Conservation (phyloP, 2,329 filamentous ascomycete species). For the Arthrobotrys sinensis region DNA sequence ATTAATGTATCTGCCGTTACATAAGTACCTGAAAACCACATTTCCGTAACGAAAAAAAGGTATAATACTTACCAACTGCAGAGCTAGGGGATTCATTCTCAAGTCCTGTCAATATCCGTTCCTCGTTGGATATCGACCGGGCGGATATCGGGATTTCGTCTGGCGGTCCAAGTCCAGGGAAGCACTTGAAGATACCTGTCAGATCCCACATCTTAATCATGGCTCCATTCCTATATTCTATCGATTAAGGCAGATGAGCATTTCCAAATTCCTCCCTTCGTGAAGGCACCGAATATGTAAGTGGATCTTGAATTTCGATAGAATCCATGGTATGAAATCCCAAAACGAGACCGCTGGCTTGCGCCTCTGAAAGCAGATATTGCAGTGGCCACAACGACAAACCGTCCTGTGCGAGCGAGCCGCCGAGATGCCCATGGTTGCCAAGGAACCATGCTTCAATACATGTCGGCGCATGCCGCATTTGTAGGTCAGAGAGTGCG, state of each 20-base stretch:
- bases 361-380: not conserved
- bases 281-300: not conserved
- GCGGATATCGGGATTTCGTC: no score
- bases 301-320: not conserved
- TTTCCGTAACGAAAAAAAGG: no score
- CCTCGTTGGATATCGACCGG: no score
- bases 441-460: not conserved
- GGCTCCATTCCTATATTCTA: not conserved
- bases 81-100: no score
- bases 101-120: no score
- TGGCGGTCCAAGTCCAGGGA: no score
- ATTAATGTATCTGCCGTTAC: conserved; percentile 1
- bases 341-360: not conserved
- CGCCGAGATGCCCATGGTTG: not conserved
- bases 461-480: not conserved
- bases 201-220: not conserved
- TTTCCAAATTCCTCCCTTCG: not conserved
- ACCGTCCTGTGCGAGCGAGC: not conserved
- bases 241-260: not conserved
- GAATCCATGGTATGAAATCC: not conserved
- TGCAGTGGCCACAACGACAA: not conserved
- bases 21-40: no score
- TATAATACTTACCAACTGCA: no score
- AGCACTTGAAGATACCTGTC: not conserved
- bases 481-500: no score